Conservation (phyloP, 148 eudicot genomes). For the Dianthus caryophyllus region DNA sequence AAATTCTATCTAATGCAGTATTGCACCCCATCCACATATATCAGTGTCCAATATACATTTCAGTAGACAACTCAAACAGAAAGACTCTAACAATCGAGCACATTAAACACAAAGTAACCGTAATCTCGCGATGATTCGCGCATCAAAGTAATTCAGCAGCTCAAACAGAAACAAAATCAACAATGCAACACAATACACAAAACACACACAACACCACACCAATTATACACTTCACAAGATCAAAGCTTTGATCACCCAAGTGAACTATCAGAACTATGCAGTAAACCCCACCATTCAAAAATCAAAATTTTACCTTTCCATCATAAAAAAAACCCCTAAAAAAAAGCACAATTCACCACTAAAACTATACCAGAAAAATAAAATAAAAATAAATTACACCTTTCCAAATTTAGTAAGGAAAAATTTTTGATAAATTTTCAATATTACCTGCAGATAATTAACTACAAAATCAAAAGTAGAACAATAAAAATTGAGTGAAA, state of each 20-base stretch:
- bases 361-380: too few relatives aligned
- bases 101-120: background rate
- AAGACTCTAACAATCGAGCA: too few relatives aligned
- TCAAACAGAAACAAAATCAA: background rate
- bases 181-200: conserved; percentile 1
- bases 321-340: background rate
- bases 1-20: background rate
- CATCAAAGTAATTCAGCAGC: too few relatives aligned
- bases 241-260: conserved; percentile 1
- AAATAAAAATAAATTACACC: background rate
- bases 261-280: background rate
- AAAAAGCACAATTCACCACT: background rate
- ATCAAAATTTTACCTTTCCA: conserved; percentile 8
- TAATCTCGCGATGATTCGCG: too few relatives aligned
- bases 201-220: conserved; percentile 10
- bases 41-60: background rate
- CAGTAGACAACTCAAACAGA: background rate
- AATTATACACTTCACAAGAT: background rate
- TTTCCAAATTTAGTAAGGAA: too few relatives aligned
- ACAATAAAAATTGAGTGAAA: too few relatives aligned
- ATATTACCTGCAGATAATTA: too few relatives aligned
- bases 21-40: background rate
- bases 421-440: too few relatives aligned
- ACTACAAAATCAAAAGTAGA: too few relatives aligned
- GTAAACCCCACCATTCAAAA: conserved; percentile 2